phyloP scores from a whole-genome alignment of 176 grass and related monocot genomes.

The Rhipidocladum racemiflorum region DNA sequence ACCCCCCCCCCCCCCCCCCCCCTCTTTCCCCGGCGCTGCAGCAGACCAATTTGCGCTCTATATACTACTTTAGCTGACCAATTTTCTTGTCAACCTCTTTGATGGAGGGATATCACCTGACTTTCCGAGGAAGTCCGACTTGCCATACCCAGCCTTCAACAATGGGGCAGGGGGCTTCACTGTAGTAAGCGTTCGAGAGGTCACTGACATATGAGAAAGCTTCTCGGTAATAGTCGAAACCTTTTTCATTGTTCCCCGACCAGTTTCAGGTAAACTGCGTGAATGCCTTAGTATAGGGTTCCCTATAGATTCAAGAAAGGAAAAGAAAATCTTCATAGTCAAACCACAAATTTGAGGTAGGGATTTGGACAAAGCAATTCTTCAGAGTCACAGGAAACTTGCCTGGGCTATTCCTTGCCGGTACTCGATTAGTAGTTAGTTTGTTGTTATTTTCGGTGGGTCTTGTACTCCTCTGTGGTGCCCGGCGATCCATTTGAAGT shows the following conservation, averaged over 20 bases:
- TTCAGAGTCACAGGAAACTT: slow-evolving; percentile 34
- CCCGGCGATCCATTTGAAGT: slow-evolving; percentile 73
- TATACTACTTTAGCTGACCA: slow-evolving; percentile 49
- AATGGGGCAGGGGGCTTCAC: slow-evolving; percentile 48
- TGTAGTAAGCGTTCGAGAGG: slow-evolving; percentile 28
- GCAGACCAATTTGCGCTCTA: neutral
- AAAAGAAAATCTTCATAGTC: neutral
- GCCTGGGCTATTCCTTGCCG: slow-evolving; percentile 70
- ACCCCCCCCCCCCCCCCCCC: too few species aligned
- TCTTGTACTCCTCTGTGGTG: slow-evolving; percentile 52
- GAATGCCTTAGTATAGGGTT: slow-evolving; percentile 48
- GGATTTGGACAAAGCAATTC: neutral
- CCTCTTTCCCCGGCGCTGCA: too few species aligned
- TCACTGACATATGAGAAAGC: slow-evolving; percentile 61
- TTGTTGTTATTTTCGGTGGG: slow-evolving; percentile 54
- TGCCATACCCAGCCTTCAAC: slow-evolving; percentile 72
- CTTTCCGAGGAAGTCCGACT: slow-evolving; percentile 53
- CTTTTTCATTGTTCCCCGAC: slow-evolving; percentile 36
- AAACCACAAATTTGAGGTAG: neutral
- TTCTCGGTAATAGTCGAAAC: slow-evolving; percentile 66
- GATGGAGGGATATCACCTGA: slow-evolving; percentile 66
- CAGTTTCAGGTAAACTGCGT: slow-evolving; percentile 49
- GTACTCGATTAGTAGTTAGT: slow-evolving; percentile 46
- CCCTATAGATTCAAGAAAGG: slow-evolving; percentile 34
- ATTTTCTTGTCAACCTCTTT: slow-evolving; percentile 67